Evolutionary conservation across 2,329 filamentous ascomycete genomes (phyloP).

Genomic region (Microdochium paspali): DNA sequence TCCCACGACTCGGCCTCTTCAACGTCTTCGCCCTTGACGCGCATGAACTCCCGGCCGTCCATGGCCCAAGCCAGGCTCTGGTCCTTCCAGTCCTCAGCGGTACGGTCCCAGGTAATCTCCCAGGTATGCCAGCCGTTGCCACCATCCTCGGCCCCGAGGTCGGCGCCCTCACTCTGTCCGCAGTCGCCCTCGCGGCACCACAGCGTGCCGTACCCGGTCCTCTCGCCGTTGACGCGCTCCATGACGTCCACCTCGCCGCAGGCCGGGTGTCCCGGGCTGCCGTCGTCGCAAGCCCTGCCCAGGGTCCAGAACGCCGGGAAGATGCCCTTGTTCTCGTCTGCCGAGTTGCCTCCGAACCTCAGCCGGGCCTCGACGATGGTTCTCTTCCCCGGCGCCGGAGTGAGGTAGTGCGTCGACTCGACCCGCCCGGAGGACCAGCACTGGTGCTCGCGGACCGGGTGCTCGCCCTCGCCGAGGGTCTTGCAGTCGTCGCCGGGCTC

Average conservation of each 20-base stretch:
- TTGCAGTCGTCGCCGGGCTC: slow-evolving; percentile 16
- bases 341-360: slow-evolving; percentile 30
- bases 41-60: slow-evolving; percentile 33
- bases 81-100: slow-evolving; percentile 28
- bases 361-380: slow-evolving; percentile 34
- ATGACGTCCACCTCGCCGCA: slow-evolving; percentile 43
- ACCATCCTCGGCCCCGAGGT: too few relatives aligned
- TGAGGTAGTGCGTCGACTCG: slow-evolving; percentile 36
- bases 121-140: slow-evolving; percentile 39
- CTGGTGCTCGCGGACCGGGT: background rate
- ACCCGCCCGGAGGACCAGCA: slow-evolving; percentile 40
- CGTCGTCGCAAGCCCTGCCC: slow-evolving; percentile 33
- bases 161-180: slow-evolving; percentile 34
- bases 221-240: slow-evolving; percentile 35
- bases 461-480: background rate
- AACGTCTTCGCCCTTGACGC: slow-evolving; percentile 30
- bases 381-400: slow-evolving; percentile 25
- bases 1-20: slow-evolving; percentile 31
- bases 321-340: slow-evolving; percentile 33
- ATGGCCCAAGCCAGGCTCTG: slow-evolving; percentile 39
- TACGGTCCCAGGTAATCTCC: slow-evolving; percentile 36
- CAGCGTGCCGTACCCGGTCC: slow-evolving; percentile 35
- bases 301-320: slow-evolving; percentile 47
- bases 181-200: slow-evolving; percentile 38
- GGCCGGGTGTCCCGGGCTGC: slow-evolving; percentile 31